Percentiles rank a stretch among this genome's conserved stretches.
Evolutionary conservation across 2,329 filamentous ascomycete species (phyloP).

Genomic region (Trichoderma arundinaceum): DNA sequence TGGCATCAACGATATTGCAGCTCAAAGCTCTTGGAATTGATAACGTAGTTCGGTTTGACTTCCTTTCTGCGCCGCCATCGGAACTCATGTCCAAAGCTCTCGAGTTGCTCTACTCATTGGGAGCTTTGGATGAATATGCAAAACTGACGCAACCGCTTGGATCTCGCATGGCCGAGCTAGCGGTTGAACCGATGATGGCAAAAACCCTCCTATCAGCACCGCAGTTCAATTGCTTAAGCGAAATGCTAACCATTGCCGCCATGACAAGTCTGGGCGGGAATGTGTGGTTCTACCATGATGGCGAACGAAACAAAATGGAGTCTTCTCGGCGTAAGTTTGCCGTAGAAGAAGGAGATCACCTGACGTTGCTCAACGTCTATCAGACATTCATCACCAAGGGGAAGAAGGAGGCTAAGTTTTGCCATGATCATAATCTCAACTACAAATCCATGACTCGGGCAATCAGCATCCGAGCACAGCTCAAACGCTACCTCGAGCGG

Average conservation of each 20-base stretch:
- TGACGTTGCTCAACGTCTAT: constrained; percentile 93
- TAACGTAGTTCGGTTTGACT: constrained; percentile 90
- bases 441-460: constrained; percentile 83
- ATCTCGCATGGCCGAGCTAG: constrained; percentile 87
- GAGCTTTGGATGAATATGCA: constrained; percentile 85
- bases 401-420: constrained; percentile 83
- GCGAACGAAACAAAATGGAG: constrained; percentile 76
- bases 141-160: constrained; percentile 91
- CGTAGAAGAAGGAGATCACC: constrained; percentile 89
- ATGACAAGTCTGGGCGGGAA: constrained; percentile 88
- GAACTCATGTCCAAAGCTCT: constrained; percentile 84
- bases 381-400: constrained; percentile 84
- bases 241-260: constrained; percentile 89
- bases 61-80: constrained; percentile 82
- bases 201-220: constrained; percentile 80
- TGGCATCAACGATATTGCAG: constrained; percentile 86
- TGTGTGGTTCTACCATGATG: constrained; percentile 82
- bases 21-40: constrained; percentile 95
- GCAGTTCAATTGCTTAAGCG: constrained; percentile 77
- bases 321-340: constrained; percentile 80
- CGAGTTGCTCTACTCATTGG: constrained; percentile 84
- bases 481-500: constrained; percentile 84
- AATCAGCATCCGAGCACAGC: constrained; percentile 83
- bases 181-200: constrained; percentile 94
- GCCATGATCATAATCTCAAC: constrained; percentile 84